Base-by-base conservation (phyloP, 1,284 basidiomycete species). In the Malassezia equina region DNA sequence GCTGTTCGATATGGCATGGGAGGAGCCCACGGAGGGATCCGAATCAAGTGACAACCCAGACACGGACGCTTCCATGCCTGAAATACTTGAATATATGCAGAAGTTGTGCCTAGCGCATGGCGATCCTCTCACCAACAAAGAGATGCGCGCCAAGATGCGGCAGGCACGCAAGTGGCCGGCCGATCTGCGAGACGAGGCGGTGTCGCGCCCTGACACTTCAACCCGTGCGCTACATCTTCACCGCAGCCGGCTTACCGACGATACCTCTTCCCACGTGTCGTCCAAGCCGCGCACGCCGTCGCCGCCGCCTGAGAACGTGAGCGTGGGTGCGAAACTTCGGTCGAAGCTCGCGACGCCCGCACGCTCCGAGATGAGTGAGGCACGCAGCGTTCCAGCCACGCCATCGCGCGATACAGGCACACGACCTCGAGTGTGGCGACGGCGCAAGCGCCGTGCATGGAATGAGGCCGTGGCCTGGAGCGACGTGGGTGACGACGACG, bases 61-160 rank as follows among this genome's bases (percentile, higher is more conserved):
- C 5, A n/a, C 25, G 19, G 15, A 17, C 17, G 21, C 12, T 3
- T 39, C 7, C 11, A 32, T 48, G n/a, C 48, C 41, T 7, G 39
- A n/a, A 15, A 48, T 19, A 9, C 23, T 34, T 11, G 25, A 33
- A 0, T 39, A 28, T 9, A 23, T 55, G 24, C 42, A 44, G 24
- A 36, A 28, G 12, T 47, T 64, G 9, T 48, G 33, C 21, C 56
- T 72, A 4, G 55, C 67, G 28, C 69, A 72, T 43, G 62, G 60
- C 39, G 59, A 64, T 7, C 6, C 54, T 1, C 34, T 66, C 45
- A 64, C 65, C 0, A 71, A 69, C 55, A 64, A 66, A 42, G 58
- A 67, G 28, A 52, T 66, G 33, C 62, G 58, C 24, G 52, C 62
- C 19, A 58, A 61, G n/a, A 40, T 51, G 41, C 59, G 61, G 11